A percentile compares a stretch with the other conserved stretches of the same genome.
Conservation (phyloP, 2,329 filamentous ascomycete genomes). For the Hysterium pulicare region DNA sequence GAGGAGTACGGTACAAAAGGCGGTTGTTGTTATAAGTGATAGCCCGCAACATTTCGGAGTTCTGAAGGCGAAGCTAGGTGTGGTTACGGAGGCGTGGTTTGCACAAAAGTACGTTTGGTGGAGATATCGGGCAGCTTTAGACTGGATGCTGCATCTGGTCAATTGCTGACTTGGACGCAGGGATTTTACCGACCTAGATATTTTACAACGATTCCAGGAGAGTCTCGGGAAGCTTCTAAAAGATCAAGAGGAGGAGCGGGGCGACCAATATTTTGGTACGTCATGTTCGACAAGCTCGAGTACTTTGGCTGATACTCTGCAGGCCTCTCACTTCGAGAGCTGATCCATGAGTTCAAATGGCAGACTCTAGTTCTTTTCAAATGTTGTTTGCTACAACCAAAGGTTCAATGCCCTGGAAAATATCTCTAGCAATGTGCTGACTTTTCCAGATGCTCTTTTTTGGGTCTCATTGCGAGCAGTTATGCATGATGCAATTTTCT, state of each 20-base stretch:
- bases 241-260: slow-evolving; percentile 65
- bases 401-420: slow-evolving; percentile 54
- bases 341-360: slow-evolving; percentile 91
- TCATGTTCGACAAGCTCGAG: slow-evolving; percentile 2
- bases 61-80: slow-evolving; percentile 80
- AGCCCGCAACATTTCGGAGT: slow-evolving; percentile 87
- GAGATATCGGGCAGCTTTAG: no score
- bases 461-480: slow-evolving; percentile 86
- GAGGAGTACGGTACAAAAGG: slow-evolving; percentile 96
- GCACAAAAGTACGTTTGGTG: slow-evolving; percentile 68
- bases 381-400: slow-evolving; percentile 87
- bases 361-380: slow-evolving; percentile 94
- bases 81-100: slow-evolving; percentile 96
- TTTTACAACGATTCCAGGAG: slow-evolving; percentile 85
- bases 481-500: slow-evolving; percentile 99
- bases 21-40: slow-evolving; percentile 91
- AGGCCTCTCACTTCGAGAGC: slow-evolving; percentile 75
- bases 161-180: slow-evolving; percentile 32
- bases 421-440: slow-evolving; percentile 11
- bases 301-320: slow-evolving; percentile 8
- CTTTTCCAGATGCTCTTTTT: slow-evolving; percentile 87
- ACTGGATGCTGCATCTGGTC: no score
- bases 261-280: slow-evolving; percentile 81
- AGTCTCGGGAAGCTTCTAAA: slow-evolving; percentile 62
- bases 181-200: slow-evolving; percentile 89